phyloP scores from a whole-genome alignment of 2,329 filamentous ascomycete genomes.

The Sporothrix brunneoviolacea region DNA sequence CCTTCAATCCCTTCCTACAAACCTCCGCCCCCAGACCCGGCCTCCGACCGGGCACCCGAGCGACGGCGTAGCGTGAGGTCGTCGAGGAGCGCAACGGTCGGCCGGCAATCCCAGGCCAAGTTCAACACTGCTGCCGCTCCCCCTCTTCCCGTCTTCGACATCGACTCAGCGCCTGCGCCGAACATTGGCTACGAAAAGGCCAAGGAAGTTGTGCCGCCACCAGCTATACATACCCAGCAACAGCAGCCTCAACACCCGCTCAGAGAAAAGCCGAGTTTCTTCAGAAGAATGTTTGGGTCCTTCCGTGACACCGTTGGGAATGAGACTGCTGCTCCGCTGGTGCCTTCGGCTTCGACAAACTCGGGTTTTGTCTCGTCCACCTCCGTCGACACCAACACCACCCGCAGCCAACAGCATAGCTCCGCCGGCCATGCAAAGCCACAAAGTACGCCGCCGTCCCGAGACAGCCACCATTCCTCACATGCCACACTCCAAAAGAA shows the following conservation, averaged over 20 bases:
- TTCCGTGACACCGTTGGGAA: conserved; percentile 43
- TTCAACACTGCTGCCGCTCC: conserved; percentile 23
- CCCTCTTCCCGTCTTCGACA: conserved; percentile 26
- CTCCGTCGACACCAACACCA: conserved; percentile 26
- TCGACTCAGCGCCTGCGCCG: conserved; percentile 51
- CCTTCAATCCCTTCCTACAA: conserved; percentile 32
- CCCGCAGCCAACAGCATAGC: conserved; percentile 33
- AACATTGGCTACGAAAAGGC: conserved; percentile 53
- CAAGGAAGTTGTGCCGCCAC: conserved; percentile 42
- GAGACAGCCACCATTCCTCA: conserved; percentile 43
- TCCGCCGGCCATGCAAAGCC: conserved; percentile 44
- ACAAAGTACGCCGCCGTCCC: conserved; percentile 41
- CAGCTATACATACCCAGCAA: conserved; percentile 17
- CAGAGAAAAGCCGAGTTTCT: conserved; percentile 75
- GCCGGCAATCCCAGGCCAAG: conserved; percentile 25
- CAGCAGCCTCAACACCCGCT: conserved; percentile 32
- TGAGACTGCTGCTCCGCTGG: conserved; percentile 16
- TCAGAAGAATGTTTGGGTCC: conserved; percentile 82
- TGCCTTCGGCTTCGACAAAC: conserved; percentile 11
- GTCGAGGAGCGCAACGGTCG: conserved; percentile 40
- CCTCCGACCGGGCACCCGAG: conserved; percentile 31
- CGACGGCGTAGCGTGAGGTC: conserved; percentile 55
- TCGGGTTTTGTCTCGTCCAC: conserved; percentile 30
- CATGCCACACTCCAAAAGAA: conserved; percentile 69
- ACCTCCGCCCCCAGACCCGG: conserved; percentile 34